These are phyloP conservation scores for Adansonia digitata DNA, from an alignment of 345 rosid species.

Conservation along the genomic window DNA sequence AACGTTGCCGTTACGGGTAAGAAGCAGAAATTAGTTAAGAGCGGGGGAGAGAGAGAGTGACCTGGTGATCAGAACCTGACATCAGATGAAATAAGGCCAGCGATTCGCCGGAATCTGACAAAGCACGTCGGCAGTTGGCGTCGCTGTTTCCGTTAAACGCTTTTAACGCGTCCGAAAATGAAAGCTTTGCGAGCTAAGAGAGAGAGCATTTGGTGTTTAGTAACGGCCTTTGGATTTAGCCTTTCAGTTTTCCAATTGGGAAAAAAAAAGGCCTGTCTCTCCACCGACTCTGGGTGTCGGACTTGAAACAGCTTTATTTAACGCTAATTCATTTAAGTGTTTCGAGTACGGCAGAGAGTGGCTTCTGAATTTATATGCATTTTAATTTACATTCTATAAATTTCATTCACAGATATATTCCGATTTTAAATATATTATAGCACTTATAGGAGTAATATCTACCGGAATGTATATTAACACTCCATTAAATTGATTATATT, in stretches of 20 bases:
- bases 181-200: neutral
- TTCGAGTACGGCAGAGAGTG: too few relatives aligned
- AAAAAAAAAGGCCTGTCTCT: neutral
- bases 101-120: slow-evolving; percentile 2
- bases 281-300: neutral
- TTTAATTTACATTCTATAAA: too few relatives aligned
- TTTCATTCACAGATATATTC: too few relatives aligned
- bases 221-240: neutral
- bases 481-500: too few relatives aligned
- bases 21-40: slow-evolving; percentile 20
- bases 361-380: too few relatives aligned
- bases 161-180: neutral
- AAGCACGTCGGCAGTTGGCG: neutral
- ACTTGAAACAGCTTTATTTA: too few relatives aligned
- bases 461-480: too few relatives aligned
- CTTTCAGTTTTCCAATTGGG: neutral
- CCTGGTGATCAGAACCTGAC: slow-evolving; percentile 18
- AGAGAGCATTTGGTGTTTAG: neutral
- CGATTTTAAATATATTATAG: too few relatives aligned
- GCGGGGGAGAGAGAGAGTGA: neutral
- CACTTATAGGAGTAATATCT: too few relatives aligned
- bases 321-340: too few relatives aligned
- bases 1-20: neutral
- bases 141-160: neutral
- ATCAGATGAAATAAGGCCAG: slow-evolving; percentile 18